Conservation (phyloP, 2,329 filamentous ascomycete species). For the Chrysosporium keratinophilum region DNA sequence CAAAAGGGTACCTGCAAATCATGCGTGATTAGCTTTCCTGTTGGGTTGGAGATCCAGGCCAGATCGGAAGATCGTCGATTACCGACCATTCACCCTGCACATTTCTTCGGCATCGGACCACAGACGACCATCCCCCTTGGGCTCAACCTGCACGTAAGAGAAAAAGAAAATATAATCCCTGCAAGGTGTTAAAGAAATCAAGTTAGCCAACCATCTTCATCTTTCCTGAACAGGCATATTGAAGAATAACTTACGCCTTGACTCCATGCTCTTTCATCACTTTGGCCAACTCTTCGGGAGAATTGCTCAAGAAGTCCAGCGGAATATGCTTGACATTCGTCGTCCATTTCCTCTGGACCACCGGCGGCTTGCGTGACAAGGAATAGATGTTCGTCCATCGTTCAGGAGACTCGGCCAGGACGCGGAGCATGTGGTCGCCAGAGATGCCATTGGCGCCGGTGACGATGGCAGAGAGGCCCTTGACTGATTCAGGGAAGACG, state of each 20-base stretch:
- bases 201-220: not conserved
- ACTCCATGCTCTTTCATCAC: slow-evolving; percentile 21
- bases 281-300: slow-evolving; percentile 23
- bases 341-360: slow-evolving; percentile 29
- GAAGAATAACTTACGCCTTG: slow-evolving; percentile 16
- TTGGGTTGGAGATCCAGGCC: not conserved
- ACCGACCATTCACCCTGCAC: slow-evolving; percentile 36
- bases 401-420: slow-evolving; percentile 37
- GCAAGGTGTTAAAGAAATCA: not conserved
- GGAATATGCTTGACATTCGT: slow-evolving; percentile 36
- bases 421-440: slow-evolving; percentile 43
- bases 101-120: slow-evolving; percentile 45
- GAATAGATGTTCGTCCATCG: slow-evolving; percentile 46
- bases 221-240: not conserved
- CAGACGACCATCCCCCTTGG: slow-evolving; percentile 35
- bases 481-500: slow-evolving; percentile 34
- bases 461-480: slow-evolving; percentile 42
- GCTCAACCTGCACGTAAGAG: slow-evolving; percentile 44
- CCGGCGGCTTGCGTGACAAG: slow-evolving; percentile 39
- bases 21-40: not conserved
- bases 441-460: slow-evolving; percentile 48
- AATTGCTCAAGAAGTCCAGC: slow-evolving; percentile 27
- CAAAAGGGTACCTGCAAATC: slow-evolving; percentile 27
- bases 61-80: not conserved
- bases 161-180: slow-evolving; percentile 45